These are phyloP conservation scores for Albophoma yamanashiensis DNA, from an alignment of 2,329 filamentous ascomycete genomes.

Conservation along the genomic window DNA sequence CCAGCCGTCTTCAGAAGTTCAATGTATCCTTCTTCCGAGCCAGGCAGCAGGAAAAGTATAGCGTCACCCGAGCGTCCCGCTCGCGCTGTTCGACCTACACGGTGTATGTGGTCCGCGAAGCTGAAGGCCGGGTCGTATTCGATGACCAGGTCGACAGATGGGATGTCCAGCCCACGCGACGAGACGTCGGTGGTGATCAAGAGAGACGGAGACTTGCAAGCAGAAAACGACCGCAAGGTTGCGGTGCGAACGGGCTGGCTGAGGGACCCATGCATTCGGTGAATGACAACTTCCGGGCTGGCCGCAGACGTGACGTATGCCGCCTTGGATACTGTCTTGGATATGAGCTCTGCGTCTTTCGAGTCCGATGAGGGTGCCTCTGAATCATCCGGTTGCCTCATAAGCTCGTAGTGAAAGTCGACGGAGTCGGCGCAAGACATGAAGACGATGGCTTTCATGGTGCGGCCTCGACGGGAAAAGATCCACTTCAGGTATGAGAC, in stretches of 20 bases:
- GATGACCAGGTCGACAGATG: constrained; percentile 86
- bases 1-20: constrained; percentile 49
- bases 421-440: constrained; percentile 95
- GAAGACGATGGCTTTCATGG: constrained; percentile 96
- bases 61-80: constrained; percentile 82
- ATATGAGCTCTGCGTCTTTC: constrained; percentile 25
- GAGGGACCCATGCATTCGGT: constrained; percentile 86
- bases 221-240: constrained; percentile 71
- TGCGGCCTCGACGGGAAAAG: constrained; percentile 78
- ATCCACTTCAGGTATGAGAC: constrained; percentile 75
- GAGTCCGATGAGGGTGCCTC: constrained; percentile 15
- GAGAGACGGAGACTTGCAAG: constrained; percentile 63
- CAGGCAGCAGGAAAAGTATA: constrained; percentile 80
- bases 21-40: constrained; percentile 86
- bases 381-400: constrained; percentile 36
- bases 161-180: constrained; percentile 88
- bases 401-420: constrained; percentile 87
- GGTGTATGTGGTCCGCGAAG: constrained; percentile 85
- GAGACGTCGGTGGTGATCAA: constrained; percentile 93
- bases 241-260: constrained; percentile 79
- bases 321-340: constrained; percentile 56
- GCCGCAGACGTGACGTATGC: constrained; percentile 64
- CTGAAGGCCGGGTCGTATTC: constrained; percentile 96
- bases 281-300: constrained; percentile 63
- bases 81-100: constrained; percentile 88